A percentile compares a stretch with the other conserved stretches of the same genome.
Conservation (phyloP, 2,329 filamentous ascomycete species). For the Zasmidium citrigriseum region DNA sequence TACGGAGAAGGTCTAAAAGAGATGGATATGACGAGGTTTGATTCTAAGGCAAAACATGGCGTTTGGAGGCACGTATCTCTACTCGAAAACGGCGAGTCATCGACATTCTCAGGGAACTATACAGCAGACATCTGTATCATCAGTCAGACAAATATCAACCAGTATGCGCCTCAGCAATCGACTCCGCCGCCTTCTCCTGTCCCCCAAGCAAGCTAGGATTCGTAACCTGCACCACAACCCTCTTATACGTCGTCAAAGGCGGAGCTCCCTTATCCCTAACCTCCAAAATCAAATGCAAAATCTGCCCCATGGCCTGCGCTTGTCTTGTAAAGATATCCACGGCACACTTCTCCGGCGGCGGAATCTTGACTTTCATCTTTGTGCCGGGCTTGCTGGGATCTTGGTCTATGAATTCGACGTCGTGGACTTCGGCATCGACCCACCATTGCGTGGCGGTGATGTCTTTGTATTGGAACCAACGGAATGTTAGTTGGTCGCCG, state of each 20-base stretch:
- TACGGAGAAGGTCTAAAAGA: neutral
- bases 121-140: too few species aligned
- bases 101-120: too few species aligned
- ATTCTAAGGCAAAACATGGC: too few species aligned
- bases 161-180: slow-evolving; percentile 3
- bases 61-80: too few species aligned
- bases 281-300: slow-evolving; percentile 9
- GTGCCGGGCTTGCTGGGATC: neutral
- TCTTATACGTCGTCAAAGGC: slow-evolving; percentile 10
- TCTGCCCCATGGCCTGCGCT: slow-evolving; percentile 6
- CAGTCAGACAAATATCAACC: neutral
- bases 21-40: too few species aligned
- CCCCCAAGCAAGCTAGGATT: slow-evolving; percentile 3
- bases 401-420: neutral
- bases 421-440: slow-evolving; percentile 5
- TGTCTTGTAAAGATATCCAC: slow-evolving; percentile 1
- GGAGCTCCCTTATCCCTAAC: slow-evolving; percentile 7
- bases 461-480: slow-evolving; percentile 15
- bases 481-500: neutral
- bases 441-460: slow-evolving; percentile 4
- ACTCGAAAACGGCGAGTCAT: too few species aligned
- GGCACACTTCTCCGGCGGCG: slow-evolving; percentile 5
- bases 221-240: slow-evolving; percentile 10
- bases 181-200: slow-evolving; percentile 4
- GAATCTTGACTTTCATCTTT: slow-evolving; percentile 3